These are phyloP conservation scores for Sphagnurus paluster DNA, from an alignment of 1,284 basidiomycete species.

Conservation along the genomic window DNA sequence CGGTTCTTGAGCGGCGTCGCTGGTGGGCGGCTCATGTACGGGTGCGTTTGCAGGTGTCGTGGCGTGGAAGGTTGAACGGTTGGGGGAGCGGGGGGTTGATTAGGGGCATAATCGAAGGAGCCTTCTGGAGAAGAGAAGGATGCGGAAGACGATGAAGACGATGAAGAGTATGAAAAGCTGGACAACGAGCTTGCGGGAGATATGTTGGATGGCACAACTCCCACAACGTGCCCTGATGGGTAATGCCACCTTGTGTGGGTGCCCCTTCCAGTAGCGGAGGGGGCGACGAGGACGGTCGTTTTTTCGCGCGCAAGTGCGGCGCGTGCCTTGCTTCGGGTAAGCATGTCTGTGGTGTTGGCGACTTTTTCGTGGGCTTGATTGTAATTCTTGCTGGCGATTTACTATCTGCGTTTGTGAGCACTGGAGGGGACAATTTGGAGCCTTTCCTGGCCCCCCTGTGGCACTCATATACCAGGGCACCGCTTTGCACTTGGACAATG, in stretches of 20 bases:
- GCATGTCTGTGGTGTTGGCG: slow-evolving; percentile 8
- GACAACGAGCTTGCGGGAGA: slow-evolving; percentile 4
- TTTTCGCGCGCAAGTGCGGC: slow-evolving; percentile 7
- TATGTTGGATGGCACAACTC: background rate
- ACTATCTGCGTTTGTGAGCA: too few relatives aligned
- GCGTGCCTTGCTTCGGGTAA: slow-evolving; percentile 20
- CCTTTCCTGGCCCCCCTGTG: background rate
- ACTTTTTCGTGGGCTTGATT: background rate
- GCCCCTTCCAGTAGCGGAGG: slow-evolving; percentile 21
- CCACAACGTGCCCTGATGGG: slow-evolving; percentile 3
- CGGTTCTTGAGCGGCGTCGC: too few relatives aligned
- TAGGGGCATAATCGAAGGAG: slow-evolving; percentile 5
- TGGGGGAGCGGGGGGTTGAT: too few relatives aligned
- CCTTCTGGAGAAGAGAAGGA: slow-evolving; percentile 2
- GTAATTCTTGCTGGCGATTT: too few relatives aligned
- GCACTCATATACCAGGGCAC: slow-evolving; percentile 8
- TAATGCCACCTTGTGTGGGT: slow-evolving; percentile 22
- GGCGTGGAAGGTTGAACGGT: too few relatives aligned
- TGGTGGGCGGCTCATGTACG: too few relatives aligned
- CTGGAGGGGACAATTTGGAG: too few relatives aligned
- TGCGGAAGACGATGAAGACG: slow-evolving; percentile 10
- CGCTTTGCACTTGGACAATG: slow-evolving; percentile 5
- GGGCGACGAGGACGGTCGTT: slow-evolving; percentile 10
- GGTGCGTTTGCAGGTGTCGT: too few relatives aligned
- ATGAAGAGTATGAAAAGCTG: slow-evolving; percentile 1